Percentiles rank a stretch among this genome's conserved stretches.
phyloP scores from a whole-genome alignment of 352 stramenopile genomes.

The Phytopythium helicoides region DNA sequence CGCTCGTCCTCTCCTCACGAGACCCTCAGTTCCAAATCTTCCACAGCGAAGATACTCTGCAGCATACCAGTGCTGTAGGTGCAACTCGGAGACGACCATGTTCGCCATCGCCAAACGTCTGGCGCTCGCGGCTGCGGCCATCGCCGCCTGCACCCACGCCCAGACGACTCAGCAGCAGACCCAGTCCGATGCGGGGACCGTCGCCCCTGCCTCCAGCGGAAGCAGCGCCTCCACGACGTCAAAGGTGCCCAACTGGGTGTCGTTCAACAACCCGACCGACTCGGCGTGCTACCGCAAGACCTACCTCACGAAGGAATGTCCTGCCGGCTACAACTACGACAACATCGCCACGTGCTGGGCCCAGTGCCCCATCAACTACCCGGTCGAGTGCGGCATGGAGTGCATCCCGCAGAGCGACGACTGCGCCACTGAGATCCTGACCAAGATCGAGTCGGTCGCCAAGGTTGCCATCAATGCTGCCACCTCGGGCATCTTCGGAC shows the following conservation, averaged over 20 bases:
- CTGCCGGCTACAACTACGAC: slow-evolving; percentile 43
- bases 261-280: slow-evolving; percentile 18
- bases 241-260: slow-evolving; percentile 38
- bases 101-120: slow-evolving; percentile 3
- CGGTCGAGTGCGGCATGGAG: slow-evolving; percentile 64
- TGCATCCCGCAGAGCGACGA: slow-evolving; percentile 71
- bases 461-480: slow-evolving; percentile 50
- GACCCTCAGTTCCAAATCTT: no score
- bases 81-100: no score
- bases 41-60: no score
- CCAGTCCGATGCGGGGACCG: slow-evolving; percentile 2
- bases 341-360: slow-evolving; percentile 58
- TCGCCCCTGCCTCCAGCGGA: slow-evolving; percentile 1
- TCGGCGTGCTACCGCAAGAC: slow-evolving; percentile 54
- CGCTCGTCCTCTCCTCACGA: no score
- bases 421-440: slow-evolving; percentile 45
- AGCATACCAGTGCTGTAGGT: no score
- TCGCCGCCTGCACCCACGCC: neutral
- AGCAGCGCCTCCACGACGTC: neutral
- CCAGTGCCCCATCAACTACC: slow-evolving; percentile 70
- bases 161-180: neutral
- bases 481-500: slow-evolving; percentile 48
- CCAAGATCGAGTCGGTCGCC: slow-evolving; percentile 45
- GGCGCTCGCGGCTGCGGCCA: neutral
- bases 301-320: slow-evolving; percentile 27